Conservation (phyloP, 2,329 filamentous ascomycete species). For the Diaporthe helianthi region DNA sequence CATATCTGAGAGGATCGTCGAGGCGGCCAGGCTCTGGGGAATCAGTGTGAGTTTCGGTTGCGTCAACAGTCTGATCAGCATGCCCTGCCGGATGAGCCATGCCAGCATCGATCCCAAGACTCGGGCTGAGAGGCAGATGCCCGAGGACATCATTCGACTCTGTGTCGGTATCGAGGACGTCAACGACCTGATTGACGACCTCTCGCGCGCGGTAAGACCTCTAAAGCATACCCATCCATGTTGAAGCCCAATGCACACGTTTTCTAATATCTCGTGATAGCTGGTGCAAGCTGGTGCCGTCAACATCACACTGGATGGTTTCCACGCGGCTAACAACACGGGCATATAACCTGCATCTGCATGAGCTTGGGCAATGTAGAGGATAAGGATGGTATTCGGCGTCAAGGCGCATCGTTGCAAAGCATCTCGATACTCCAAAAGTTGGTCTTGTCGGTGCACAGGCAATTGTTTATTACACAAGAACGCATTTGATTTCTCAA, state of each 20-base stretch:
- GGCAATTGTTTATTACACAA: neutral
- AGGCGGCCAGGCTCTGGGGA: conserved; percentile 88
- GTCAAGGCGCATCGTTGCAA: conserved; percentile 35
- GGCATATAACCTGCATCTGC: conserved; percentile 40
- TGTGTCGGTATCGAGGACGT: conserved; percentile 97
- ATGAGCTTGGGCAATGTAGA: conserved; percentile 1
- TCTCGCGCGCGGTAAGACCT: conserved; percentile 84
- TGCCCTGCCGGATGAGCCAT: conserved; percentile 99
- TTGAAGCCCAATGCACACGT: neutral
- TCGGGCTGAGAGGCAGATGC: conserved; percentile 85
- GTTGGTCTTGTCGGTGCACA: conserved; percentile 4
- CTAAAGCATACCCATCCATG: neutral
- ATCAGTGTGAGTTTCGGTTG: conserved; percentile 98
- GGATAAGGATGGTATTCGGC: conserved; percentile 3
- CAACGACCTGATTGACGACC: conserved; percentile 90
- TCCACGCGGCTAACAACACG: conserved; percentile 66
- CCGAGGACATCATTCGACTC: conserved; percentile 93
- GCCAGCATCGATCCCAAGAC: conserved; percentile 98
- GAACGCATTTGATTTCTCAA: conserved; percentile 5
- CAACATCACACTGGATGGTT: conserved; percentile 81
- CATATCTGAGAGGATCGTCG: conserved; percentile 90
- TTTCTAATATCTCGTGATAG: conserved; percentile 47
- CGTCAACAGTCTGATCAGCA: conserved; percentile 97
- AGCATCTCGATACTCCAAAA: conserved; percentile 24
- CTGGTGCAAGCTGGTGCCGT: conserved; percentile 95